These are phyloP conservation scores for Rhazya stricta DNA, from an alignment of 257 asterid species.

Conservation along the genomic window DNA sequence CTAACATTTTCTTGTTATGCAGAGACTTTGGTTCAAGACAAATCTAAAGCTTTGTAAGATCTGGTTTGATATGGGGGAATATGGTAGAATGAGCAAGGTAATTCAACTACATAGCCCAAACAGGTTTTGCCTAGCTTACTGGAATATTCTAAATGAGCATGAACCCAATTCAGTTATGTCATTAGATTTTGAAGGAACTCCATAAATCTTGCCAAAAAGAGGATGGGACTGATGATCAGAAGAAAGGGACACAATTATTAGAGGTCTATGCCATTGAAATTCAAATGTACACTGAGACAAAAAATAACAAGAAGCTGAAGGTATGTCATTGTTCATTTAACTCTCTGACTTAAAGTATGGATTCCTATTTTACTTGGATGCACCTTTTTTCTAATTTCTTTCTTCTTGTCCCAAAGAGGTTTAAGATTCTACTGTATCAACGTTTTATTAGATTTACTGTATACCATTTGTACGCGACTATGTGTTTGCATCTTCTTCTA, in stretches of 20 bases:
- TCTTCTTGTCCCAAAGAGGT: background rate
- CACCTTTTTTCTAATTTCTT: background rate
- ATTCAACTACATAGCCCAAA: background rate
- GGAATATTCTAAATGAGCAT: background rate
- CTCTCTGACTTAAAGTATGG: too few species aligned
- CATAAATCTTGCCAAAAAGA: conserved; percentile 95
- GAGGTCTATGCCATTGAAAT: conserved; percentile 99
- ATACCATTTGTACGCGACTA: background rate
- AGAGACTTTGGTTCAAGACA: conserved; percentile 99
- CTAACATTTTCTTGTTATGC: conserved; percentile 18
- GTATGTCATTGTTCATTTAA: conserved; percentile 26
- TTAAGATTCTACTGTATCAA: background rate
- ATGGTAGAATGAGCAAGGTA: conserved; percentile 94
- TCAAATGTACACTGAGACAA: conserved; percentile 96
- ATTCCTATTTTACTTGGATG: background rate
- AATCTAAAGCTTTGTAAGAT: conserved; percentile 96
- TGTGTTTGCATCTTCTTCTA: background rate
- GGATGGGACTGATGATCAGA: conserved; percentile 97
- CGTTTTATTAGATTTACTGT: background rate
- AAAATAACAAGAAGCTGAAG: conserved; percentile 95
- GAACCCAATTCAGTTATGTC: conserved; percentile 17
- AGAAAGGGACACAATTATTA: conserved; percentile 92
- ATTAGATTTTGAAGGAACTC: conserved; percentile 92
- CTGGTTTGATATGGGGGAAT: conserved; percentile 95
- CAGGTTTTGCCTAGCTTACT: background rate